Percentiles rank a stretch among this genome's conserved stretches.
Evolutionary conservation across 805 yeast species (phyloP).

Genomic region (Debaryomyces hansenii): DNA sequence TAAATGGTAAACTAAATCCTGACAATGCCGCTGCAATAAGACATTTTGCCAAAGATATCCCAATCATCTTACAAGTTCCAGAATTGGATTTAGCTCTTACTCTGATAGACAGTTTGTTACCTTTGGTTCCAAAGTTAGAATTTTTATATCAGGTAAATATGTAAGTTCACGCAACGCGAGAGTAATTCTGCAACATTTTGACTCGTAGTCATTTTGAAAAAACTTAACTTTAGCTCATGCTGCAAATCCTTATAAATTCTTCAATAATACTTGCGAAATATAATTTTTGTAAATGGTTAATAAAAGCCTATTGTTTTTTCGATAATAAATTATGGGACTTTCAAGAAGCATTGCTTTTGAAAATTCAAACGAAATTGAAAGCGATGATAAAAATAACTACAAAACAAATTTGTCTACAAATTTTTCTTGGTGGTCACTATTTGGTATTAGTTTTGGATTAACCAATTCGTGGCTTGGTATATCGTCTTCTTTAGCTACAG

Average conservation of each 20-base stretch:
- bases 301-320: too few species aligned
- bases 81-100: background rate
- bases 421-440: constrained; percentile 38
- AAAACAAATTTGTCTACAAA: constrained; percentile 18
- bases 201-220: too few species aligned
- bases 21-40: constrained; percentile 18
- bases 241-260: too few species aligned
- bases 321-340: too few species aligned
- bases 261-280: too few species aligned
- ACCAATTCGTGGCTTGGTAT: constrained; percentile 47
- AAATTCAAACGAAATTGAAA: too few species aligned
- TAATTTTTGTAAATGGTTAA: too few species aligned
- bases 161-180: too few species aligned
- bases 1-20: constrained; percentile 20
- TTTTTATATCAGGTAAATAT: background rate
- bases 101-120: constrained; percentile 1
- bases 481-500: constrained; percentile 39
- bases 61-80: constrained; percentile 14
- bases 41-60: constrained; percentile 14
- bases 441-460: constrained; percentile 42
- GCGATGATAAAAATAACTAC: too few species aligned
- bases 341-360: too few species aligned
- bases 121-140: constrained; percentile 1
- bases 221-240: too few species aligned
- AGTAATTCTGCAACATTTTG: too few species aligned